Conservation (phyloP, 495 filamentous ascomycete genomes). For the Penicillium soppii region DNA sequence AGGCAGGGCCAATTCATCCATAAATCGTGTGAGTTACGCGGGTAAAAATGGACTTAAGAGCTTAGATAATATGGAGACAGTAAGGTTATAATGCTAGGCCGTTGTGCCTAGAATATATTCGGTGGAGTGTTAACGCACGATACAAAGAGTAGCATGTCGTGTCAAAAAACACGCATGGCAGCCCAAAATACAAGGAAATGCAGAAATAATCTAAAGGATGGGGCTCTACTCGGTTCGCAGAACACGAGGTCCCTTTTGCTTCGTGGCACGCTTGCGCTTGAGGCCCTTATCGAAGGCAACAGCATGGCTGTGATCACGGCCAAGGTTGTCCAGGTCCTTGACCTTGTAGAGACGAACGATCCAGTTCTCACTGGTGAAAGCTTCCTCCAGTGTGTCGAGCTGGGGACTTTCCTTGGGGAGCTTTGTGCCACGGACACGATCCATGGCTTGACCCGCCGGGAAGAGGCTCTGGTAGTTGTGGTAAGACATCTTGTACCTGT, state of each 20-base stretch:
- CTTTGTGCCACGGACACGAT: slow-evolving; percentile 80
- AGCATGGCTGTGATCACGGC: slow-evolving; percentile 81
- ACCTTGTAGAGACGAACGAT: slow-evolving; percentile 99
- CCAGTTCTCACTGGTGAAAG: slow-evolving; percentile 99
- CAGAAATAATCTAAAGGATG: slow-evolving; percentile 4
- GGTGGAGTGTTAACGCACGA: slow-evolving; percentile 8
- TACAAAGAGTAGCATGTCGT: slow-evolving; percentile 10
- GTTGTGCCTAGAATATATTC: slow-evolving; percentile 5
- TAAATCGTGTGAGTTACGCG: too few relatives aligned
- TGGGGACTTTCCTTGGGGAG: slow-evolving; percentile 85
- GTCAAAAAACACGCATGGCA: slow-evolving; percentile 5
- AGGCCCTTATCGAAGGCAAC: slow-evolving; percentile 87
- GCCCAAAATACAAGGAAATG: slow-evolving; percentile 10
- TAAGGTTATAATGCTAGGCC: slow-evolving; percentile 1
- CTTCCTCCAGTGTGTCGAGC: slow-evolving; percentile 89
- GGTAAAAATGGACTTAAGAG: background rate
- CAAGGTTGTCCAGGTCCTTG: slow-evolving; percentile 96
- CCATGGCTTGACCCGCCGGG: slow-evolving; percentile 84
- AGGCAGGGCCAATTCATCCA: background rate
- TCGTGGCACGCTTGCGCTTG: slow-evolving; percentile 87
- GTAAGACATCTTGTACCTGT: slow-evolving; percentile 99
- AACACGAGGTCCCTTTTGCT: slow-evolving; percentile 75
- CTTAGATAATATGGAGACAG: background rate
- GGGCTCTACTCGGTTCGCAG: slow-evolving; percentile 75
- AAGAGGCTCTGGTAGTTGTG: slow-evolving; percentile 95